Evolutionary conservation across 2,329 filamentous ascomycete species (phyloP).

Genomic region (Arachnopeziza araneosa): DNA sequence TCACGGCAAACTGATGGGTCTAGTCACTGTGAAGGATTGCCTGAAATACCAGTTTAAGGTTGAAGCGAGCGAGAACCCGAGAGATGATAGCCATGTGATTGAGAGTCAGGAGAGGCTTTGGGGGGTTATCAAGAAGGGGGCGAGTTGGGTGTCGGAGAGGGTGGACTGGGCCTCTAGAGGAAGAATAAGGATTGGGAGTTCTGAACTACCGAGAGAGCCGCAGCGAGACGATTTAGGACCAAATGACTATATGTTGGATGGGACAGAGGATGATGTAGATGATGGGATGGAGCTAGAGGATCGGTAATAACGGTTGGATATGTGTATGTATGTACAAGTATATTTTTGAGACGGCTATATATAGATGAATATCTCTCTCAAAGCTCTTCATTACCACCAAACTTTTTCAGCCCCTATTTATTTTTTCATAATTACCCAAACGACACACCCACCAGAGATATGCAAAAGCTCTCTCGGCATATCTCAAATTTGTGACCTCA

Average conservation of each 20-base stretch:
- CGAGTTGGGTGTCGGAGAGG: conserved; percentile 53
- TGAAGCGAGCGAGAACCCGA: conserved; percentile 74
- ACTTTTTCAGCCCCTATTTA: no score
- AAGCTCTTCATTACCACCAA: no score
- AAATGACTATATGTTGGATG: conserved; percentile 41
- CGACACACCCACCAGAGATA: no score
- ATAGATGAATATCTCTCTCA: no score
- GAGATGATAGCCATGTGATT: conserved; percentile 46
- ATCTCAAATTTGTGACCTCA: no score
- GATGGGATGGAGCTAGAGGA: conserved; percentile 40
- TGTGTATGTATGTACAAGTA: not conserved
- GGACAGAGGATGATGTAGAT: conserved; percentile 44
- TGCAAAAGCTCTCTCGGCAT: no score
- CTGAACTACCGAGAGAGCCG: conserved; percentile 32
- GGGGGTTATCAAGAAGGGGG: conserved; percentile 47
- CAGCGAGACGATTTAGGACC: conserved; percentile 26
- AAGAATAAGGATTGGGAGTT: conserved; percentile 44
- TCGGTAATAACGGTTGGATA: conserved; percentile 10
- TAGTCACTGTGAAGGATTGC: conserved; percentile 96
- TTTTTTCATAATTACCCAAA: no score
- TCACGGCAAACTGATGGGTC: conserved; percentile 72
- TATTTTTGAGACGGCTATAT: not conserved
- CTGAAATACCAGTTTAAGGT: conserved; percentile 96
- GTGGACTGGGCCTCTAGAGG: conserved; percentile 50
- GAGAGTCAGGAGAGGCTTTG: conserved; percentile 63